phyloP scores from a whole-genome alignment of 345 rosid species.

The Mercurialis annua region DNA sequence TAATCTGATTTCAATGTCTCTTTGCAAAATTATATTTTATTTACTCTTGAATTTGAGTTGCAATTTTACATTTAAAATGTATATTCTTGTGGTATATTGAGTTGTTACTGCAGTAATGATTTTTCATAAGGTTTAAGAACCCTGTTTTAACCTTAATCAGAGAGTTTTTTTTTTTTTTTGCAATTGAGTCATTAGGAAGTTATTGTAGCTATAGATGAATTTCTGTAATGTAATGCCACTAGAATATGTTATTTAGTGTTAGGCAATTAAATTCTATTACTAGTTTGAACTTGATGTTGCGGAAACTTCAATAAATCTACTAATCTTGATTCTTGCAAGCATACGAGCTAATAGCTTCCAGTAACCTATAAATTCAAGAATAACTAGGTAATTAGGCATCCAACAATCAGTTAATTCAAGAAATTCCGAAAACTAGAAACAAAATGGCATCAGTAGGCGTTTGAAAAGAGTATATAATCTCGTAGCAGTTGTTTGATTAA shows the following conservation, averaged over 20 bases:
- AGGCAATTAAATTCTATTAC: neutral
- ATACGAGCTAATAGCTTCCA: no score
- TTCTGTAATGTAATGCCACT: neutral
- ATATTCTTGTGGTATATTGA: neutral
- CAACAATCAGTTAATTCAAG: no score
- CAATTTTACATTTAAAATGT: neutral
- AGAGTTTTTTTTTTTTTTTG: neutral
- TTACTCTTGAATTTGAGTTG: conserved; percentile 4
- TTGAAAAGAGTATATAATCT: neutral
- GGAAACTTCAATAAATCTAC: no score
- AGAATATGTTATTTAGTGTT: neutral
- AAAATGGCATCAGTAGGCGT: no score
- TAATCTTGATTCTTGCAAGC: no score
- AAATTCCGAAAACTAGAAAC: no score
- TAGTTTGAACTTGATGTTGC: neutral
- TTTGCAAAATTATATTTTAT: conserved; percentile 7
- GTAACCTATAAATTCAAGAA: no score
- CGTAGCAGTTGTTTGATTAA: no score
- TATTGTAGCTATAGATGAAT: neutral
- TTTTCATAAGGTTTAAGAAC: conserved; percentile 5
- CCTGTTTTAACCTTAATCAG: neutral
- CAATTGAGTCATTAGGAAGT: neutral
- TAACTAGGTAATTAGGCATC: no score
- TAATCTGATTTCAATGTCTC: neutral
- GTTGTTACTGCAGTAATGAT: neutral